Conservation (phyloP, 2,329 filamentous ascomycete genomes). For the Chalara sp. region DNA sequence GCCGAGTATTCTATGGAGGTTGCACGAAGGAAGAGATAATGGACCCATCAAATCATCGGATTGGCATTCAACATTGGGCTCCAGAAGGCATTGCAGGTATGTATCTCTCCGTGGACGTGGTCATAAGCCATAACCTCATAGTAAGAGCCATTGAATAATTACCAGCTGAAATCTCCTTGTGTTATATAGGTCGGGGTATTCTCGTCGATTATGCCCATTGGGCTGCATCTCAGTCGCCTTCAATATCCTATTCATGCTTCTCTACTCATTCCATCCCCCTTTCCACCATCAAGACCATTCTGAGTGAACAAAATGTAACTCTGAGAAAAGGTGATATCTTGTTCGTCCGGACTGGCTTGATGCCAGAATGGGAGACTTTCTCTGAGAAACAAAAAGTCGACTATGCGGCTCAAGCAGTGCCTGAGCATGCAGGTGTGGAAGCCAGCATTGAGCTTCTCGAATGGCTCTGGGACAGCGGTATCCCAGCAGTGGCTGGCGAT, state of each 20-base stretch:
- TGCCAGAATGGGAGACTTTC: conserved; percentile 35
- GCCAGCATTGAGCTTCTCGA: conserved; percentile 26
- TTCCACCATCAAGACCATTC: conserved; percentile 31
- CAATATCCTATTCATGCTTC: conserved; percentile 33
- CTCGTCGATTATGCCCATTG: conserved; percentile 43
- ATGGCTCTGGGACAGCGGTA: conserved; percentile 31
- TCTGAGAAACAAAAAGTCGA: conserved; percentile 18
- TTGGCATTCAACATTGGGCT: conserved; percentile 42
- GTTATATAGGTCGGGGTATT: conserved; percentile 37
- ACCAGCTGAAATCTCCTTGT: neutral
- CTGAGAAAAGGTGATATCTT: conserved; percentile 47
- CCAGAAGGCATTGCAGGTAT: conserved; percentile 37
- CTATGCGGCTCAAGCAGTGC: conserved; percentile 26
- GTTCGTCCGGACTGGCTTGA: conserved; percentile 38
- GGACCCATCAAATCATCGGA: conserved; percentile 35
- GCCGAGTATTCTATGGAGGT: conserved; percentile 41
- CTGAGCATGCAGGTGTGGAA: conserved; percentile 30
- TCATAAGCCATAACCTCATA: too few relatives aligned
- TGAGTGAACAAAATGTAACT: conserved; percentile 33
- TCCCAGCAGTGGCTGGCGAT: conserved; percentile 31
- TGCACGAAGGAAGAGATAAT: conserved; percentile 38
- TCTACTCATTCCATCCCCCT: conserved; percentile 32
- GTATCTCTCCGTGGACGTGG: neutral
- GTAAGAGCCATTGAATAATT: too few relatives aligned
- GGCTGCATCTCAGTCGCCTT: conserved; percentile 23